Evolutionary conservation across 2,329 filamentous ascomycete genomes (phyloP), one percentile per base, ranked within the genome.

Genomic region (Trichocomaceae sp.): DNA sequence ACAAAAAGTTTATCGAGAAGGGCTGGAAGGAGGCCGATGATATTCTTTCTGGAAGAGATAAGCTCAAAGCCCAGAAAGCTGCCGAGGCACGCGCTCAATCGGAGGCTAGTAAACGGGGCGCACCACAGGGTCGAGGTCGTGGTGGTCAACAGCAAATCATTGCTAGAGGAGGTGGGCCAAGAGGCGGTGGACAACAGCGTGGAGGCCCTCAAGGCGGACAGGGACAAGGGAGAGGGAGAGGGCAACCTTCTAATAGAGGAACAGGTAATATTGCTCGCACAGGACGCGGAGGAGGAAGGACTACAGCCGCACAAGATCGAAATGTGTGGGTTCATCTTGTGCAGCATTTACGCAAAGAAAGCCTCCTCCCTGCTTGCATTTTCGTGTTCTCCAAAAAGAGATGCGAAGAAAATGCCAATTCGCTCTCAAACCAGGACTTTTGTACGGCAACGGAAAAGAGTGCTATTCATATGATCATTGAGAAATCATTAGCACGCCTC

Each of bases 351-450:
- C 88, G 85, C 64, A 96, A 95, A 70, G 83, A 90, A 51, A 89
- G 83, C 48, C 79, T 99, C 3, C 81, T 99, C 3, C 93, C 93
- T 0, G 90, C 88, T 8, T 97, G 92, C 69, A 95, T 99, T 61
- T 99, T 99, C 67, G 92, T 99, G 54, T 99, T 99, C 72, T 99
- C 93, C 2, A 99, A 97, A 75, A 96, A 93, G 72, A 81, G 93
- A 51, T 97, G 93, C 64, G 93, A 99, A 70, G 90, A 97, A 67
- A 99, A 97, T 68, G 93, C 93, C 0, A 90, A 96, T 68, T 92
- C 93, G 0, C 78, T 99, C 20, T 92, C 88, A 58, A 97, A 96
- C 66, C 86, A 96, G 61, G 93, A 99, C 66, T 97, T 95, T 66
- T 95, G 88, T 68, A 96, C 87, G 5, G 90, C 91, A 0, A 81